Evolutionary conservation across 306 rosid species (phyloP).

Genomic region (Acacia crassicarpa): DNA sequence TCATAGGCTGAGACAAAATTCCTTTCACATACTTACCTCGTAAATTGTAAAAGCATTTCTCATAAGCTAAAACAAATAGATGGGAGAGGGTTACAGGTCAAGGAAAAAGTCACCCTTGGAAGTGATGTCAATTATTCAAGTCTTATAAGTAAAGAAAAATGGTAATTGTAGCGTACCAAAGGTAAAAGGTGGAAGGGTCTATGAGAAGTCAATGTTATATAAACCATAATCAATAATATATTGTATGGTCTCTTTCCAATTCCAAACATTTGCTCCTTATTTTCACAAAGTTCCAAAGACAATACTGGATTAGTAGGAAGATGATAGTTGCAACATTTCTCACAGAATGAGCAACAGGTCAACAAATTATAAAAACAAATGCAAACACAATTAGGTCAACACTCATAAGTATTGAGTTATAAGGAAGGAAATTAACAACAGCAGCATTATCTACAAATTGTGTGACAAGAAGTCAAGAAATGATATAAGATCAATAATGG

Average conservation of each 20-base stretch:
- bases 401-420: background rate
- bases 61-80: no score
- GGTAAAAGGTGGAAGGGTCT: background rate
- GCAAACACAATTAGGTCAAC: background rate
- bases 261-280: background rate
- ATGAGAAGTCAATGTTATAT: background rate
- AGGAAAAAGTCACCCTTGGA: background rate
- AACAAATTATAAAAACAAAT: background rate
- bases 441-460: background rate
- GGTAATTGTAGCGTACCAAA: background rate
- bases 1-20: no score
- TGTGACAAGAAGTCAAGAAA: conserved; percentile 14
- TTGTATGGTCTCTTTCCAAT: background rate
- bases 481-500: conserved; percentile 9
- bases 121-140: background rate
- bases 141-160: background rate
- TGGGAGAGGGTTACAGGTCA: background rate
- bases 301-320: background rate
- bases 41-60: no score
- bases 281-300: background rate
- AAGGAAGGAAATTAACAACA: conserved; percentile 17
- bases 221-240: background rate
- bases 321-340: background rate
- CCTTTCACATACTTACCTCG: no score
- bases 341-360: background rate